A percentile compares a stretch with the other conserved stretches of the same genome.
Evolutionary conservation across 306 rosid genomes (phyloP).

Genomic region (Carpinus viminea): DNA sequence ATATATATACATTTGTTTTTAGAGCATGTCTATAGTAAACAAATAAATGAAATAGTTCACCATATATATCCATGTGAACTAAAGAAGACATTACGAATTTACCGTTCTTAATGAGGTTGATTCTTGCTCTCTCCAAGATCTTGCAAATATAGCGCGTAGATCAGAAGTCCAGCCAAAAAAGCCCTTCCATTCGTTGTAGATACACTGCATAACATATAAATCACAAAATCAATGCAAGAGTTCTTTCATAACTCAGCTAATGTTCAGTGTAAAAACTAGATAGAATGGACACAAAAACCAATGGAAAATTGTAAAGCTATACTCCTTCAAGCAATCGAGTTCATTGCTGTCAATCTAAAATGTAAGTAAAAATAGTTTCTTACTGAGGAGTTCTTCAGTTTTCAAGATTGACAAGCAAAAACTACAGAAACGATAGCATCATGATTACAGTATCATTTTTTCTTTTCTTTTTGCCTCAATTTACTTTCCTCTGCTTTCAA

Average conservation of each 20-base stretch:
- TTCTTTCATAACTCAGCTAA: neutral
- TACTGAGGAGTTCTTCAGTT: neutral
- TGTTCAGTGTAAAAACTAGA: conserved; percentile 1
- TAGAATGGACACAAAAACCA: neutral
- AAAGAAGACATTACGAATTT: conserved; percentile 20
- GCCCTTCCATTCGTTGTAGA: conserved; percentile 88
- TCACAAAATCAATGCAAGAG: neutral
- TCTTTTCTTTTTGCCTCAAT: neutral
- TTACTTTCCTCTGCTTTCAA: neutral
- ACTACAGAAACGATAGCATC: neutral
- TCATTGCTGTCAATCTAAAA: neutral
- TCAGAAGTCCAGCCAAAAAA: conserved; percentile 87
- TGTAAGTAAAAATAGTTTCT: neutral
- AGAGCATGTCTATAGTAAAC: neutral
- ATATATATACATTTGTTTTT: no score
- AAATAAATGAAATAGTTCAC: neutral
- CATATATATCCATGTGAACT: conserved; percentile 5
- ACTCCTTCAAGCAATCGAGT: neutral
- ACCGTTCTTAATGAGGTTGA: conserved; percentile 66
- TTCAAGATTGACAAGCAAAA: neutral
- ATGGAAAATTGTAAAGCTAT: neutral
- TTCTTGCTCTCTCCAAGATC: conserved; percentile 65
- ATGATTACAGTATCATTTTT: neutral
- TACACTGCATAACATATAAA: conserved; percentile 50
- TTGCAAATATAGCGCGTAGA: conserved; percentile 60